Percentiles rank a stretch among this genome's conserved stretches.
Conservation (phyloP, 139 green algal genomes). For the Chlamydomonas sphaeroides region DNA sequence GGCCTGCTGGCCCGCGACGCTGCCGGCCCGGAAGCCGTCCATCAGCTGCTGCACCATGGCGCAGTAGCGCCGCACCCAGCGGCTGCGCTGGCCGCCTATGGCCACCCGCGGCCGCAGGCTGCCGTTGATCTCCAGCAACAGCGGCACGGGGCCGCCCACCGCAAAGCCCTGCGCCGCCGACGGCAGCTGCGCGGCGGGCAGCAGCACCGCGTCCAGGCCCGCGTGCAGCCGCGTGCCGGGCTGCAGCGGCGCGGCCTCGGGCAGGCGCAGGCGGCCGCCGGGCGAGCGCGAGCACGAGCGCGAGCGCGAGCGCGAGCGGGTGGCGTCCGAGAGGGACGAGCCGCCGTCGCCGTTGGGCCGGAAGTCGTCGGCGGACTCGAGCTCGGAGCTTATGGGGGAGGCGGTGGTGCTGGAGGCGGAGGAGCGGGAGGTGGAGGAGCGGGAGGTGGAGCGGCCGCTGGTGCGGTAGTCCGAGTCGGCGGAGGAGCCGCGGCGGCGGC, state of each 20-base stretch:
- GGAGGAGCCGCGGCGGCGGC: too few relatives aligned
- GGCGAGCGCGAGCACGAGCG: too few relatives aligned
- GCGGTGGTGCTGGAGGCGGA: too few relatives aligned
- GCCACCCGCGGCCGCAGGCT: neutral
- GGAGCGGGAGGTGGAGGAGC: neutral
- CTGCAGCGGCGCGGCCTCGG: neutral
- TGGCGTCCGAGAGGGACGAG: too few relatives aligned
- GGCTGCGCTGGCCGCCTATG: neutral
- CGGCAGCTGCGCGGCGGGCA: conserved; percentile 2
- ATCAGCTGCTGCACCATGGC: neutral
- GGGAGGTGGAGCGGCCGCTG: neutral
- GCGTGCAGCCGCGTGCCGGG: neutral
- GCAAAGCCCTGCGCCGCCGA: neutral
- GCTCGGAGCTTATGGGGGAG: too few relatives aligned
- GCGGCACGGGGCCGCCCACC: conserved; percentile 20
- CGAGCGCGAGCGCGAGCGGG: too few relatives aligned
- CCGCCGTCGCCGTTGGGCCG: too few relatives aligned
- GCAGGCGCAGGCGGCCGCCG: too few relatives aligned
- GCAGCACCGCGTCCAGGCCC: neutral
- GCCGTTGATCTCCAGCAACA: conserved; percentile 44
- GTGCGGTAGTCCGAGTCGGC: neutral
- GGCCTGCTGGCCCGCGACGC: too few relatives aligned
- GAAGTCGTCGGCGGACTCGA: too few relatives aligned
- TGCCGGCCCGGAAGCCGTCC: neutral
- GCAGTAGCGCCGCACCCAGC: neutral